Conservation (phyloP, 2,329 filamentous ascomycete genomes). For the Fonsecaea pugnacius region DNA sequence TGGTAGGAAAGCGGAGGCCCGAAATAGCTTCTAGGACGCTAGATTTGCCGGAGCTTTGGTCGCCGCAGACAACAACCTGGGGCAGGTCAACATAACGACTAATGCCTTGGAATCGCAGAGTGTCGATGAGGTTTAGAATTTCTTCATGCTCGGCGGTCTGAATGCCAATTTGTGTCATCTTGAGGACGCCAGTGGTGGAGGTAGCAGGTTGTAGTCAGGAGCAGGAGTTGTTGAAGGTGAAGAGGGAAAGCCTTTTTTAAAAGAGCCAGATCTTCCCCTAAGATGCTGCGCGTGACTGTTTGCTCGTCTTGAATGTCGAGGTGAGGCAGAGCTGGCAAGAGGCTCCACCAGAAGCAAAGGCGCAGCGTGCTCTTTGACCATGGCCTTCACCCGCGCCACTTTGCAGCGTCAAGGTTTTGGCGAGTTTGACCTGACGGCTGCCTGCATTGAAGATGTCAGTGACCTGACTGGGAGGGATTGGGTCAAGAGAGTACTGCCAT, state of each 20-base stretch:
- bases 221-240: neutral
- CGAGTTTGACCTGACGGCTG: neutral
- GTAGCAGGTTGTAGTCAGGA: neutral
- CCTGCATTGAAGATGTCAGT: neutral
- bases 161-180: constrained; percentile 17
- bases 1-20: constrained; percentile 62
- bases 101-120: constrained; percentile 56
- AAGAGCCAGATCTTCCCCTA: neutral
- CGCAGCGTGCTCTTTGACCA: neutral
- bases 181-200: constrained; percentile 7
- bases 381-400: neutral
- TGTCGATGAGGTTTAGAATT: constrained; percentile 60
- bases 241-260: neutral
- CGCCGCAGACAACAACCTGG: constrained; percentile 63
- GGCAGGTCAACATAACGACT: constrained; percentile 56
- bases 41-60: constrained; percentile 67
- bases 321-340: neutral
- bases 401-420: neutral
- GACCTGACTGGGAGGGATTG: neutral
- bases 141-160: constrained; percentile 42
- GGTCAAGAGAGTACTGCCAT: neutral
- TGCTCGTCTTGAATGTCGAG: neutral
- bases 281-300: neutral
- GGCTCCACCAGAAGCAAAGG: neutral
- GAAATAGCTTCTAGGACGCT: constrained; percentile 69